These are phyloP conservation scores for Neurospora sp. DNA, from an alignment of 2,329 filamentous ascomycete genomes.

Conservation along the genomic window DNA sequence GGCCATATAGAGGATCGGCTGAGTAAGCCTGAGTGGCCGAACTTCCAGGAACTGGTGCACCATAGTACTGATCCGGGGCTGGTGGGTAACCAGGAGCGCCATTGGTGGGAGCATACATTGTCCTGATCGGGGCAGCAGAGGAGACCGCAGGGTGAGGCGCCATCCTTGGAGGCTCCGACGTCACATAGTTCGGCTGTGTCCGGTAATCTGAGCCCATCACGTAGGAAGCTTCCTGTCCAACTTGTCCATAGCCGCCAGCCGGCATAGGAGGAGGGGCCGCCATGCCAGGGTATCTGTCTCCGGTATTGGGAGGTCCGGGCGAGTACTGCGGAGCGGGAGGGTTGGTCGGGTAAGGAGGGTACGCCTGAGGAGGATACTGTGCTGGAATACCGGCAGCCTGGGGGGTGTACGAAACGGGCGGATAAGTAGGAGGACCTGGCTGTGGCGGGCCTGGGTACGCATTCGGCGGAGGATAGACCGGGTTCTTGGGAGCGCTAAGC, in stretches of 20 bases:
- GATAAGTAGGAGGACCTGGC: slow-evolving; percentile 18
- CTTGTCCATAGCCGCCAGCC: slow-evolving; percentile 19
- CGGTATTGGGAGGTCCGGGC: slow-evolving; percentile 11
- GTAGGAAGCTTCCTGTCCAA: slow-evolving; percentile 16
- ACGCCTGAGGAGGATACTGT: slow-evolving; percentile 2
- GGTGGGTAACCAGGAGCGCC: slow-evolving; percentile 10
- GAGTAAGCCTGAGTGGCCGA: slow-evolving; percentile 30
- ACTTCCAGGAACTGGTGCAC: slow-evolving; percentile 8
- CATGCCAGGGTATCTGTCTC: slow-evolving; percentile 15
- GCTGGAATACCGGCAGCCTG: slow-evolving; percentile 4
- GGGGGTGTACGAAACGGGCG: slow-evolving; percentile 13
- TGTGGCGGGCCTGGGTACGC: slow-evolving; percentile 11
- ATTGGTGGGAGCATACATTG: slow-evolving; percentile 8
- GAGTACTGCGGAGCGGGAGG: slow-evolving; percentile 15
- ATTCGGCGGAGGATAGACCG: background rate
- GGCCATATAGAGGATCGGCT: slow-evolving; percentile 45
- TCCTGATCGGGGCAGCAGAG: slow-evolving; percentile 13
- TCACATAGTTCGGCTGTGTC: slow-evolving; percentile 9
- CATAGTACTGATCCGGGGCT: slow-evolving; percentile 21
- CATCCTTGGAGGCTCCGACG: slow-evolving; percentile 11
- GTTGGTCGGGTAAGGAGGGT: slow-evolving; percentile 6
- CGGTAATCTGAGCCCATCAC: slow-evolving; percentile 15
- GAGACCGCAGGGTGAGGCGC: slow-evolving; percentile 22
- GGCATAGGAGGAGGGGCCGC: slow-evolving; percentile 14
- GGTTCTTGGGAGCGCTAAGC: slow-evolving; percentile 9